Percentiles rank a stretch among this genome's conserved stretches.
Conservation (phyloP, 2,329 filamentous ascomycete species). For the Cadophora luteo-olivacea region DNA sequence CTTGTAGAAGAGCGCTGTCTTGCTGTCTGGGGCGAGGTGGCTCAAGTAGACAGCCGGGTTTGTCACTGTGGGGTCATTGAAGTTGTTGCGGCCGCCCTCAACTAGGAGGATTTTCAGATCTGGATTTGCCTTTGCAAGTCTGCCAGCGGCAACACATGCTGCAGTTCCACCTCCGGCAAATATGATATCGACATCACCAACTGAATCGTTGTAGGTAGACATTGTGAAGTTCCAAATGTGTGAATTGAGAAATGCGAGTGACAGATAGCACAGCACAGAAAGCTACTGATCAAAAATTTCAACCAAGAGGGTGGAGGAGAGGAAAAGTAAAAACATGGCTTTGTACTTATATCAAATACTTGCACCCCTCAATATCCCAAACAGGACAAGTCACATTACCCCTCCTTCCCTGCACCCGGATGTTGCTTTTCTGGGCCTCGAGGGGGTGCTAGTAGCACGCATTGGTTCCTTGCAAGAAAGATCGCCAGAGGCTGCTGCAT, state of each 20-base stretch:
- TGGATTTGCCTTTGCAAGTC: slow-evolving; percentile 58
- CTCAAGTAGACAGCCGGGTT: slow-evolving; percentile 57
- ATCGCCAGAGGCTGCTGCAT: slow-evolving; percentile 3
- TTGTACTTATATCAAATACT: not conserved
- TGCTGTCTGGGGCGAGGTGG: slow-evolving; percentile 55
- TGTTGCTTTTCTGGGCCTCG: not conserved
- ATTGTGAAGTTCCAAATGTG: slow-evolving; percentile 26
- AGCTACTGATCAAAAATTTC: not conserved
- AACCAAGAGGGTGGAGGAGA: not conserved
- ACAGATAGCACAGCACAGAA: not conserved
- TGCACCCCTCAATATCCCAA: slow-evolving; percentile 2
- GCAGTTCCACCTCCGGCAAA: slow-evolving; percentile 58
- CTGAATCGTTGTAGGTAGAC: slow-evolving; percentile 37
- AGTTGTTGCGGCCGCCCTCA: slow-evolving; percentile 60
- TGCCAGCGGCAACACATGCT: slow-evolving; percentile 55
- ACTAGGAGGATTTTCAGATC: slow-evolving; percentile 58
- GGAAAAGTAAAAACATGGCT: not conserved
- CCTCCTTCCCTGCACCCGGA: slow-evolving; percentile 12
- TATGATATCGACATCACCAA: slow-evolving; percentile 56
- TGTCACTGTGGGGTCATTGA: slow-evolving; percentile 55
- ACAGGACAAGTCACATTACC: slow-evolving; percentile 11
- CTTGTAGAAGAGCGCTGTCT: slow-evolving; percentile 58
- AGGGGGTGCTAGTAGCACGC: not conserved
- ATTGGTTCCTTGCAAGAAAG: not conserved
- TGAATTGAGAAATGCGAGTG: not conserved